phyloP scores from a whole-genome alignment of 345 rosid species.

The Moringa oleifera region DNA sequence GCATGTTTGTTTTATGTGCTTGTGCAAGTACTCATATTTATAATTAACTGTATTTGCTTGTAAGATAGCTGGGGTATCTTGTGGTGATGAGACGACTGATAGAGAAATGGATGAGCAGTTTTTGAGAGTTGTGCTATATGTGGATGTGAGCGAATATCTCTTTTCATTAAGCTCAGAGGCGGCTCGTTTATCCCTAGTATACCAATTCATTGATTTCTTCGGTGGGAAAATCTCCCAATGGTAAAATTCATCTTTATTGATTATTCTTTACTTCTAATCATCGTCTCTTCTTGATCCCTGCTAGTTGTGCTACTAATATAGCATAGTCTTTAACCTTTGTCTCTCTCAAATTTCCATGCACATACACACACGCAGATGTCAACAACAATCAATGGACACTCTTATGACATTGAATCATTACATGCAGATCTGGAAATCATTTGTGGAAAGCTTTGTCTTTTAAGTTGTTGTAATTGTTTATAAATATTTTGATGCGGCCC shows the following conservation, averaged over 20 bases:
- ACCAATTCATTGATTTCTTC: constrained; percentile 77
- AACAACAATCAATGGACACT: too few relatives aligned
- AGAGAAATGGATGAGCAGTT: constrained; percentile 63
- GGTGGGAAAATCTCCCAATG: constrained; percentile 67
- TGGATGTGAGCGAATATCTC: constrained; percentile 72
- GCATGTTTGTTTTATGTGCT: too few relatives aligned
- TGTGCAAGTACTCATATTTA: too few relatives aligned
- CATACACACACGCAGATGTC: too few relatives aligned
- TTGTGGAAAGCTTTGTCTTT: too few relatives aligned
- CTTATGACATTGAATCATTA: too few relatives aligned
- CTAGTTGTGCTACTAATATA: not conserved
- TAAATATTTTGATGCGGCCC: too few relatives aligned
- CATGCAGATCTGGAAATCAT: too few relatives aligned
- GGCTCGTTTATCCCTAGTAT: constrained; percentile 67
- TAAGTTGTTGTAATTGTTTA: too few relatives aligned
- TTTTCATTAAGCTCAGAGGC: constrained; percentile 67
- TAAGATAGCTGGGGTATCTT: constrained; percentile 36
- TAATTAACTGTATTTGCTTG: constrained; percentile 1
- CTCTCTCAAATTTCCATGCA: too few relatives aligned
- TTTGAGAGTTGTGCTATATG: constrained; percentile 62
- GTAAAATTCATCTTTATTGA: constrained; percentile 23
- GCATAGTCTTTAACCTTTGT: too few relatives aligned
- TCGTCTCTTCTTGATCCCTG: not conserved
- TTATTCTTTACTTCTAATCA: not conserved
- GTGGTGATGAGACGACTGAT: constrained; percentile 33